phyloP scores from a whole-genome alignment of 2,329 filamentous ascomycete species.

The Leptodontidium sp. region DNA sequence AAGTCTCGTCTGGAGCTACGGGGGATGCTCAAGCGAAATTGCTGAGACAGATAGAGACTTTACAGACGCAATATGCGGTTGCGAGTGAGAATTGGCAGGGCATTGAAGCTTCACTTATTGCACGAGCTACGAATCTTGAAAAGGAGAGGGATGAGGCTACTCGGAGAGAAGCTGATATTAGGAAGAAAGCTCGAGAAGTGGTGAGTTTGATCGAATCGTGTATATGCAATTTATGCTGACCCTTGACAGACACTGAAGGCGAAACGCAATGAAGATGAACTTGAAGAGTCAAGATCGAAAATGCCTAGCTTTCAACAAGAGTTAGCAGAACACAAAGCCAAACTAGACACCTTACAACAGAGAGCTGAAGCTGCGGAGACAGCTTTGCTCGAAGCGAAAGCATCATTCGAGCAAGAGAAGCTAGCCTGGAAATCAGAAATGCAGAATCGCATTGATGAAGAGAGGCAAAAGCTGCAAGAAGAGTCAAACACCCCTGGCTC shows the following conservation, averaged over 20 bases:
- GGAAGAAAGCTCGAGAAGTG: conserved; percentile 87
- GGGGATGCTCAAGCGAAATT: conserved; percentile 90
- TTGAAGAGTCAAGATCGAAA: conserved; percentile 73
- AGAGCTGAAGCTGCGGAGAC: conserved; percentile 72
- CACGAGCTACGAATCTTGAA: conserved; percentile 80
- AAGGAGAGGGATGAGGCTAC: conserved; percentile 89
- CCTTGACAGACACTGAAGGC: conserved; percentile 66
- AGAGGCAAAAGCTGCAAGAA: conserved; percentile 65
- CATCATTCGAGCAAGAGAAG: conserved; percentile 65
- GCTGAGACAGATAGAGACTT: conserved; percentile 89
- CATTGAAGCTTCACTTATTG: conserved; percentile 85
- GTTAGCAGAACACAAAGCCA: conserved; percentile 64
- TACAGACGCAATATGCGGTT: conserved; percentile 94
- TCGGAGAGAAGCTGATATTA: conserved; percentile 83
- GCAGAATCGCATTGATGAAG: conserved; percentile 68
- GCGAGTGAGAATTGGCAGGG: conserved; percentile 98
- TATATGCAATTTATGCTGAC: conserved; percentile 41
- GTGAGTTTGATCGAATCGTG: conserved; percentile 57
- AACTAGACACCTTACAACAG: conserved; percentile 68
- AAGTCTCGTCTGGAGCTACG: conserved; percentile 82
- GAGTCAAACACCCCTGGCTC: conserved; percentile 48
- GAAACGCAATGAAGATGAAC: conserved; percentile 75
- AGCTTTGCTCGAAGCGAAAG: conserved; percentile 65
- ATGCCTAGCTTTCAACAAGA: conserved; percentile 72
- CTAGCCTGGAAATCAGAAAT: conserved; percentile 64